Conservation (phyloP, 1,284 basidiomycete species). For the Boletus semigastroideus region DNA sequence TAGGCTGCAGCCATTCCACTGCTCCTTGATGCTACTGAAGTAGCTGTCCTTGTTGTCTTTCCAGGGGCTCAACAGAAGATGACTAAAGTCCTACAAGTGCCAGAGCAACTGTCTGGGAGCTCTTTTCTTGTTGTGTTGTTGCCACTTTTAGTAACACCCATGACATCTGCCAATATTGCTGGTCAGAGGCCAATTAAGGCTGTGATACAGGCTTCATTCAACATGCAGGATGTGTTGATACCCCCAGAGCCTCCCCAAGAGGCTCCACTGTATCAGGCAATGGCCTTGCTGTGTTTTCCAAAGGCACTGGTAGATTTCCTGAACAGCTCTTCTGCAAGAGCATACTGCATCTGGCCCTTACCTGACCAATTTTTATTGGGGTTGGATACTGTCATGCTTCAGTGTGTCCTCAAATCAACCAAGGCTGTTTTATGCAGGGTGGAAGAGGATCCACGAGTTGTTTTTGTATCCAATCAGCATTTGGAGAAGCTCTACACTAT, state of each 20-base stretch:
- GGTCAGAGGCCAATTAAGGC: slow-evolving; percentile 19
- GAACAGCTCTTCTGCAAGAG: slow-evolving; percentile 14
- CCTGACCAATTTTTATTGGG: slow-evolving; percentile 23
- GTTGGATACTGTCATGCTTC: slow-evolving; percentile 48
- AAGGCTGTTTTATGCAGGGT: slow-evolving; percentile 38
- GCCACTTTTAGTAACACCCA: slow-evolving; percentile 24
- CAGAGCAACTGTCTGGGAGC: slow-evolving; percentile 18
- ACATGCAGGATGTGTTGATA: background rate
- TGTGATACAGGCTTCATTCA: slow-evolving; percentile 8
- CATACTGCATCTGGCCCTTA: slow-evolving; percentile 42
- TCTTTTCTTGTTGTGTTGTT: slow-evolving; percentile 30
- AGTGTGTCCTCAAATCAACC: slow-evolving; percentile 44
- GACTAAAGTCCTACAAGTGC: slow-evolving; percentile 33
- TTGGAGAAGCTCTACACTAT: slow-evolving; percentile 48
- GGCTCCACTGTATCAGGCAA: slow-evolving; percentile 21
- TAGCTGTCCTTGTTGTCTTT: slow-evolving; percentile 47
- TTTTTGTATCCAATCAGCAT: slow-evolving; percentile 67
- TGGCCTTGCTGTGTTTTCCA: slow-evolving; percentile 29
- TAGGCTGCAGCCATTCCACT: slow-evolving; percentile 55
- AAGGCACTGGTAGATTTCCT: slow-evolving; percentile 28
- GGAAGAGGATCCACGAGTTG: slow-evolving; percentile 43
- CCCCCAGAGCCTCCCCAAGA: slow-evolving; percentile 7
- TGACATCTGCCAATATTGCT: slow-evolving; percentile 7
- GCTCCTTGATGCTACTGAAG: slow-evolving; percentile 42
- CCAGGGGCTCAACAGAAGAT: slow-evolving; percentile 32